phyloP scores from a whole-genome alignment of 108 stramenopile genomes.

The Skeletonema potamos region DNA sequence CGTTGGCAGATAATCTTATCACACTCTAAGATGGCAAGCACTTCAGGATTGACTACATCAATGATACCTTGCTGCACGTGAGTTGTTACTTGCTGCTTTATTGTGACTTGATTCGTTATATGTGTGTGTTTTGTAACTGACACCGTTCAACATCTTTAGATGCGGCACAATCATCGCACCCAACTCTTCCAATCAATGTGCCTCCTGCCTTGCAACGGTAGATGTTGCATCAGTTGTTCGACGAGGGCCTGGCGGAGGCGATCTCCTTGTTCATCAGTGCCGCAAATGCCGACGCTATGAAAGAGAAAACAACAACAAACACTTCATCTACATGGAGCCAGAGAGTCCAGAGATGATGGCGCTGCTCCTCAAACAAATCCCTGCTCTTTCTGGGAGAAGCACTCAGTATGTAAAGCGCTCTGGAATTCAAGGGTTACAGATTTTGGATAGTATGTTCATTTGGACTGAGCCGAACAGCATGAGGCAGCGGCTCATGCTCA shows the following conservation, averaged over 20 bases:
- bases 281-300: constrained; percentile 88
- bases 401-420: constrained; percentile 25
- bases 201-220: constrained; percentile 57
- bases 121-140: not conserved
- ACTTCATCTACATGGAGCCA: constrained; percentile 64
- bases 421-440: constrained; percentile 35
- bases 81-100: not conserved
- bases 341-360: constrained; percentile 94
- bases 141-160: not conserved
- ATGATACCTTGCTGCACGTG: constrained; percentile 44
- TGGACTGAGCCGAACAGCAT: constrained; percentile 99
- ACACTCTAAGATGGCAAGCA: constrained; percentile 18
- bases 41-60: constrained; percentile 31
- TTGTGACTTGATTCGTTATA: not conserved
- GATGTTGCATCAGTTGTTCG: constrained; percentile 49
- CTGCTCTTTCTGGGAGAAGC: constrained; percentile 56
- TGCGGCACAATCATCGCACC: constrained; percentile 81
- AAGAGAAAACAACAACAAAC: constrained; percentile 22
- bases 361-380: constrained; percentile 92
- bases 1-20: too few relatives aligned
- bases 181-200: constrained; percentile 88
- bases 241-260: constrained; percentile 55
- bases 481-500: constrained; percentile 89
- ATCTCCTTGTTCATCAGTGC: constrained; percentile 77
- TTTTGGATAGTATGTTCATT: constrained; percentile 93